phyloP scores from a whole-genome alignment of 2,329 filamentous ascomycete species.

The Colletotrichum sp. region DNA sequence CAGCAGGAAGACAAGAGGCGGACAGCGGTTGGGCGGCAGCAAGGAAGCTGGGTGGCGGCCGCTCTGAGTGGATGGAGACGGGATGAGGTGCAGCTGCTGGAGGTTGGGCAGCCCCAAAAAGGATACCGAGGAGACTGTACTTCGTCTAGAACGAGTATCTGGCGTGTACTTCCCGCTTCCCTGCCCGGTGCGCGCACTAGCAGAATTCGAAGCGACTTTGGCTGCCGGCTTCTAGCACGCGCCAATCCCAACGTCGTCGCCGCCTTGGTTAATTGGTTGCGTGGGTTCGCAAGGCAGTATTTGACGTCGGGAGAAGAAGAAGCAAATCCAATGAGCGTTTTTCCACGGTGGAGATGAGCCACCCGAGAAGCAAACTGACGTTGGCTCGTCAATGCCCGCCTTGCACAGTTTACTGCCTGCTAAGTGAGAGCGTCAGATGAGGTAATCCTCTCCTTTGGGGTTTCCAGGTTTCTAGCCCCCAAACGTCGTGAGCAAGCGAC shows the following conservation, averaged over 20 bases:
- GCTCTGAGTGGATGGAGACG: conserved; percentile 15
- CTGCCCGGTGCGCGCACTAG: not conserved
- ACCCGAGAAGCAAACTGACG: not conserved
- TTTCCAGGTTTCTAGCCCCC: not conserved
- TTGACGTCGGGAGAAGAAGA: not conserved
- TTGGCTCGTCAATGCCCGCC: not conserved
- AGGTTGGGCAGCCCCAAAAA: conserved; percentile 19
- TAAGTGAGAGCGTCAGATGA: not conserved
- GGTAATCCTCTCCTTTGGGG: not conserved
- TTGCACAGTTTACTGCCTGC: not conserved
- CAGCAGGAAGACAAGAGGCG: not conserved
- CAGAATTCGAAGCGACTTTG: not conserved
- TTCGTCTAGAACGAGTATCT: not conserved
- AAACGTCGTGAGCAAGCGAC: not conserved
- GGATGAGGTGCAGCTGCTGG: conserved; percentile 15
- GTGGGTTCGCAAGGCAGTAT: not conserved
- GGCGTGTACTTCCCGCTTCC: not conserved
- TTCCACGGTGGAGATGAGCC: not conserved
- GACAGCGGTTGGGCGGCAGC: conserved; percentile 16
- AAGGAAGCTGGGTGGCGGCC: conserved; percentile 18
- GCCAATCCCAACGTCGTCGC: not conserved
- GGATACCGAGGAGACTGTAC: not conserved
- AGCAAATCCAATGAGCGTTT: not conserved
- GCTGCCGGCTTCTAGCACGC: not conserved
- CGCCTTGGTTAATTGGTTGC: not conserved